Evolutionary conservation across 768 basidiomycete genomes (phyloP).

Genomic region (Termitomyces sp.): DNA sequence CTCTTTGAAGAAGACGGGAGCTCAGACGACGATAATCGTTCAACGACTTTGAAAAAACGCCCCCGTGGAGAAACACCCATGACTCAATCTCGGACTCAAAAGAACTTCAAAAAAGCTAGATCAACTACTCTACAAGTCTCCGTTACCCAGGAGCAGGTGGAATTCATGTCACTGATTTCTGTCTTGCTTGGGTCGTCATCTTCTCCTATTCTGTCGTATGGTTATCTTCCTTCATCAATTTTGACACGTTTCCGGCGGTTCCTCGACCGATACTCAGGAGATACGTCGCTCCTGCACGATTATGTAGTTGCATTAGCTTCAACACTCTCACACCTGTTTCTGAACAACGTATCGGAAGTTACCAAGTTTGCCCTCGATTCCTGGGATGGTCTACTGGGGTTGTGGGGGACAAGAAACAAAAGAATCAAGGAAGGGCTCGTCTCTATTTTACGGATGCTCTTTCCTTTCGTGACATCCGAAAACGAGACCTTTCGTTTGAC

Average conservation of each 20-base stretch:
- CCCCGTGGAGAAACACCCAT: conserved; percentile 21
- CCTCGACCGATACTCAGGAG: conserved; percentile 59
- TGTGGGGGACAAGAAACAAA: conserved; percentile 82
- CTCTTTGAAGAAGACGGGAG: conserved; percentile 27
- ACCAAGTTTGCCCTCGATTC: conserved; percentile 54
- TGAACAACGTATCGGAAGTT: conserved; percentile 66
- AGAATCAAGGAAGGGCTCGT: conserved; percentile 76
- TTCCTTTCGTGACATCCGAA: conserved; percentile 62
- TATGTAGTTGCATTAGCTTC: conserved; percentile 67
- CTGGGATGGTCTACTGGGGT: conserved; percentile 59
- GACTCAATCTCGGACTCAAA: conserved; percentile 15
- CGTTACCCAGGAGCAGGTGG: conserved; percentile 59
- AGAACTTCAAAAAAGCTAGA: conserved; percentile 13
- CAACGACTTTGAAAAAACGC: conserved; percentile 34
- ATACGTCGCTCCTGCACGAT: conserved; percentile 78
- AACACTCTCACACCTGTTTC: conserved; percentile 68
- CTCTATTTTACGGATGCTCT: conserved; percentile 63
- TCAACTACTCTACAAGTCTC: conserved; percentile 18
- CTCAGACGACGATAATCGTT: conserved; percentile 19
- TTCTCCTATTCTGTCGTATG: conserved; percentile 51
- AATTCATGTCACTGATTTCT: conserved; percentile 63
- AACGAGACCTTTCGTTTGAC: conserved; percentile 13
- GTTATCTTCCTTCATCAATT: conserved; percentile 45
- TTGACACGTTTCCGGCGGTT: conserved; percentile 51
- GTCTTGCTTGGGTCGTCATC: conserved; percentile 54